Conservation (phyloP, 2,329 filamentous ascomycete genomes). For the Penicillium sp. region DNA sequence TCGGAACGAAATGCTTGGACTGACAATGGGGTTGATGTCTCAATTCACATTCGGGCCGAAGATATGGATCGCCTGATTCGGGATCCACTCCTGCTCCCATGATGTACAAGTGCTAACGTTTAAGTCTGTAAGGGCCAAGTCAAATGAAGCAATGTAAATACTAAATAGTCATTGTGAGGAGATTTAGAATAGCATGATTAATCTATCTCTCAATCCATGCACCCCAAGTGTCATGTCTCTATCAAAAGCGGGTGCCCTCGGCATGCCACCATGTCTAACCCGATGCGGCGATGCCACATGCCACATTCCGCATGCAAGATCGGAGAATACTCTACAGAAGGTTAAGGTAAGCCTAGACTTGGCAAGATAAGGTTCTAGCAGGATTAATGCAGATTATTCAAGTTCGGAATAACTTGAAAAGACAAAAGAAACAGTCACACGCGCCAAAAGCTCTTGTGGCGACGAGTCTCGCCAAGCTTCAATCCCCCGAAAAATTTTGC, state of each 20-base stretch:
- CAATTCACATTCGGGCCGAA: conserved; percentile 20
- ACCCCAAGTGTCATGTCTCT: no score
- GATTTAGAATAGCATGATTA: no score
- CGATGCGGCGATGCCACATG: conserved; percentile 11
- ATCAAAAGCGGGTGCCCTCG: background rate
- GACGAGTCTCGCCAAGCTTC: conserved; percentile 23
- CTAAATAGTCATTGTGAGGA: no score
- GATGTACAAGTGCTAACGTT: background rate
- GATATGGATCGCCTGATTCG: conserved; percentile 27
- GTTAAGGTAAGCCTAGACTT: background rate
- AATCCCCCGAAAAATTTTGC: conserved; percentile 26
- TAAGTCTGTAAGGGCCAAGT: no score
- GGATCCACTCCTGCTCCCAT: conserved; percentile 22
- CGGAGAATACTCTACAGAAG: background rate
- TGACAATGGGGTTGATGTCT: conserved; percentile 25
- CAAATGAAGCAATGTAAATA: no score
- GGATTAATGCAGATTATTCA: no score
- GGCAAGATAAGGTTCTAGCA: conserved; percentile 2
- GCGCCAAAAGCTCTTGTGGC: background rate
- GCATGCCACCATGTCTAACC: background rate
- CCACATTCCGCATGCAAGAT: conserved; percentile 17
- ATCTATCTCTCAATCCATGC: no score
- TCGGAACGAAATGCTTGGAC: conserved; percentile 17
- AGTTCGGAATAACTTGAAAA: no score
- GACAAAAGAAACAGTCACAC: no score